Evolutionary conservation across 1,284 basidiomycete genomes (phyloP), one percentile per base, ranked within the genome.

Genomic region (Heterobasidion irregulare): DNA sequence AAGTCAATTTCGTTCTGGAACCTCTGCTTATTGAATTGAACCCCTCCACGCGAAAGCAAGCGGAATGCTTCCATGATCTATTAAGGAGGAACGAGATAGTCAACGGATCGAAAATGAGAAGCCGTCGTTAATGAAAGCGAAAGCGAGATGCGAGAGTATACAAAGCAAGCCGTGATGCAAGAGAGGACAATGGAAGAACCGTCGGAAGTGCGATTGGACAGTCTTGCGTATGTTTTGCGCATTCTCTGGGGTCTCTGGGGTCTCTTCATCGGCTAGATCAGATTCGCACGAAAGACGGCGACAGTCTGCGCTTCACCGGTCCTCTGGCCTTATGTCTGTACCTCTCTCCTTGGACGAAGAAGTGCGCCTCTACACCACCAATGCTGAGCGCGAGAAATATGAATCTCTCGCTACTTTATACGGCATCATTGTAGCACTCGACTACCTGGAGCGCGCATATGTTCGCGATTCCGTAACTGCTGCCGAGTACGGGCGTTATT

Each of bases 371-470:
- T 94, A 94, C 73, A 85, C 82, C 6, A 92, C 84, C 47, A 96
- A 96, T 65, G 79, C 89, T 8, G 93, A 97, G 67, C 78, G 96
- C 57, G 96, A 98, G 68, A 86, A 84, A 63, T 90, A 89, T 66
- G 94, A 92, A 64, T 88, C 91, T 36, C 78, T 94, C 38, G 90
- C 93, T 1, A 98, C 94, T 8, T 76, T 99, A 6, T 99, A 92
- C 65, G 89, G 91, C 32, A 90, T 98, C 64, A 86, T 98, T 57
- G 88, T 96, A 53, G 82, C 90, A 1, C 77, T 99, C 32, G 53
- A 54, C 66, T 97, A 95, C 66, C 84, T 98, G 32, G 96, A 99
- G 69, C 80, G 94, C 41, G 96, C 95, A 3, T 99, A 98, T 69
- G 89, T 99, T 35, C 83, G 95, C 50, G 94, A 98, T 72, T 86